A percentile compares a stretch with the other conserved stretches of the same genome.
Evolutionary conservation across 495 filamentous ascomycete genomes (phyloP).

Genomic region (Beverwykella pulmonaria): DNA sequence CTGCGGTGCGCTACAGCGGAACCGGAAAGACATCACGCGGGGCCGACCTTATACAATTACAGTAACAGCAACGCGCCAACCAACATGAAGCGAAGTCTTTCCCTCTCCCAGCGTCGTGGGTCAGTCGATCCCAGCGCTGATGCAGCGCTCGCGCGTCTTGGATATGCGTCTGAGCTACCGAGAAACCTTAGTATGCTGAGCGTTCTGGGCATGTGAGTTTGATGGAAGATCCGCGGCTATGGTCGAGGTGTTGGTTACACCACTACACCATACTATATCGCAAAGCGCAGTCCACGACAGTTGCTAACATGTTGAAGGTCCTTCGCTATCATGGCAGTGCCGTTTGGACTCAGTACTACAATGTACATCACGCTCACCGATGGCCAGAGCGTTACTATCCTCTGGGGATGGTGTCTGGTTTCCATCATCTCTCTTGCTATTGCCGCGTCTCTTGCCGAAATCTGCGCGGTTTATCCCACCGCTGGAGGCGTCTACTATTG

Average conservation of each 20-base stretch:
- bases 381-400: constrained; percentile 66
- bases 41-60: too few species aligned
- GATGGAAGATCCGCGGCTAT: not conserved
- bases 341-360: constrained; percentile 71
- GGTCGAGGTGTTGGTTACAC: not conserved
- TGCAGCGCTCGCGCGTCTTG: constrained; percentile 43
- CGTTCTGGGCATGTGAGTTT: constrained; percentile 41
- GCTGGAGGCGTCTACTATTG: constrained; percentile 59
- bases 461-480: constrained; percentile 60
- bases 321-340: constrained; percentile 63
- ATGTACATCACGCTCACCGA: constrained; percentile 68
- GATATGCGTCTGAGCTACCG: constrained; percentile 44
- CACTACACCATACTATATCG: not conserved
- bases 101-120: constrained; percentile 11
- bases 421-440: constrained; percentile 56
- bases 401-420: constrained; percentile 64
- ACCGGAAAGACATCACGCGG: too few species aligned
- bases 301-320: constrained; percentile 41
- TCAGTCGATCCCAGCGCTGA: constrained; percentile 37
- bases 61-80: not conserved
- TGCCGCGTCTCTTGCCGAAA: constrained; percentile 57
- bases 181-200: constrained; percentile 45
- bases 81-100: constrained; percentile 5
- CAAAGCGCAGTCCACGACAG: not conserved
- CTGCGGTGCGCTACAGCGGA: not conserved